Percentiles rank a stretch among this genome's conserved stretches.
Evolutionary conservation across 805 yeast species (phyloP).

Genomic region (Yueomyces sp.): DNA sequence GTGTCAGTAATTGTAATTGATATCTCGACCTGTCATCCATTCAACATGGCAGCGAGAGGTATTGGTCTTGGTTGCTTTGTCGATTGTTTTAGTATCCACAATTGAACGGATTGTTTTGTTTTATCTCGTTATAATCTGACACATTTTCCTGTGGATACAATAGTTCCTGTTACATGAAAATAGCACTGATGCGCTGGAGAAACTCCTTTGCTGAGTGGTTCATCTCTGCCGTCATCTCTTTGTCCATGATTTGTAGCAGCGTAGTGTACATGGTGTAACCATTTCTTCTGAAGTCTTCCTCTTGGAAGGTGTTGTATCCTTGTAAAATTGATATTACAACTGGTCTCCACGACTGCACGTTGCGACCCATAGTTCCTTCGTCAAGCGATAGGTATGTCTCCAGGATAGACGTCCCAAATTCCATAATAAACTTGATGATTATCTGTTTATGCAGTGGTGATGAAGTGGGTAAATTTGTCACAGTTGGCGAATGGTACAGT

Average conservation of each 20-base stretch:
- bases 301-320: constrained; percentile 68
- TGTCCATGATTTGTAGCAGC: constrained; percentile 45
- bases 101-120: no score
- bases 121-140: no score
- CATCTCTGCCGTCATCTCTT: constrained; percentile 46
- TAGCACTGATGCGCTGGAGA: constrained; percentile 41
- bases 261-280: constrained; percentile 49
- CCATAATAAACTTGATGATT: constrained; percentile 33
- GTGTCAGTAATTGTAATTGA: no score
- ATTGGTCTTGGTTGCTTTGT: no score
- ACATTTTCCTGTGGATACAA: no score
- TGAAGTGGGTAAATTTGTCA: not conserved
- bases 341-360: constrained; percentile 82
- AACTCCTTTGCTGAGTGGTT: constrained; percentile 48
- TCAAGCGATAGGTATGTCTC: constrained; percentile 59
- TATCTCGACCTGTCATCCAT: no score
- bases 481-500: constrained; percentile 35
- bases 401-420: constrained; percentile 59
- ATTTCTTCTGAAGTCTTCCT: constrained; percentile 47
- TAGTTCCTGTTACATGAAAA: constrained; percentile 19
- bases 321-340: constrained; percentile 79
- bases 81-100: no score
- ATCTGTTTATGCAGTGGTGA: constrained; percentile 19
- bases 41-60: no score
- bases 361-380: constrained; percentile 62